A percentile compares a stretch with the other conserved stretches of the same genome.
phyloP scores from a whole-genome alignment of 139 green algal genomes.

The Chlorella sorokiniana region DNA sequence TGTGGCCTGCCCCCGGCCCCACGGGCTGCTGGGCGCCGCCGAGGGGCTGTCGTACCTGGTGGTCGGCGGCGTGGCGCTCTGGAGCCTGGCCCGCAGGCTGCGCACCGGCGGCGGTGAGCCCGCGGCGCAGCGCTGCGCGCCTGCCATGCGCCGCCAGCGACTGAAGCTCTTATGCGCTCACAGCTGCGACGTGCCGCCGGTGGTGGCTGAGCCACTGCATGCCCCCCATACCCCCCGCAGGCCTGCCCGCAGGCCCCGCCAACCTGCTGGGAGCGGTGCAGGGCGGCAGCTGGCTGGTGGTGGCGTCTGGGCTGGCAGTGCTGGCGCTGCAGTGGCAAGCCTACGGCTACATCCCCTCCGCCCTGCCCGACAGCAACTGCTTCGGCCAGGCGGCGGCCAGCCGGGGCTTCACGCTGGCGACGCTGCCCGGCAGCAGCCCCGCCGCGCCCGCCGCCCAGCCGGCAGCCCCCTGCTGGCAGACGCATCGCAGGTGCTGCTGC shows the following conservation, averaged over 20 bases:
- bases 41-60: constrained; percentile 71
- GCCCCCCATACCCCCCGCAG: not conserved
- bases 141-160: not conserved
- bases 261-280: constrained; percentile 37
- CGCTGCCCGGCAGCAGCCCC: not conserved
- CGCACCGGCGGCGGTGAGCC: constrained; percentile 16
- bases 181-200: no score
- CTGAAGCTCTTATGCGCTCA: no score
- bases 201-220: no score
- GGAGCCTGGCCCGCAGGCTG: constrained; percentile 35
- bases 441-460: not conserved
- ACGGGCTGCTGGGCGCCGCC: constrained; percentile 61
- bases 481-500: not conserved
- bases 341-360: constrained; percentile 51
- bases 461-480: not conserved
- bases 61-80: constrained; percentile 49
- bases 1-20: constrained; percentile 73
- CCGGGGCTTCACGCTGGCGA: not conserved
- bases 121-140: not conserved
- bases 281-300: constrained; percentile 36
- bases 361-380: constrained; percentile 52
- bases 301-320: constrained; percentile 35
- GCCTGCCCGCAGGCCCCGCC: constrained; percentile 27
- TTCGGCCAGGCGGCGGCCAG: constrained; percentile 33
- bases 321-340: constrained; percentile 33